phyloP scores from a whole-genome alignment of 257 asterid species.

The Ophiorrhiza pumila region DNA sequence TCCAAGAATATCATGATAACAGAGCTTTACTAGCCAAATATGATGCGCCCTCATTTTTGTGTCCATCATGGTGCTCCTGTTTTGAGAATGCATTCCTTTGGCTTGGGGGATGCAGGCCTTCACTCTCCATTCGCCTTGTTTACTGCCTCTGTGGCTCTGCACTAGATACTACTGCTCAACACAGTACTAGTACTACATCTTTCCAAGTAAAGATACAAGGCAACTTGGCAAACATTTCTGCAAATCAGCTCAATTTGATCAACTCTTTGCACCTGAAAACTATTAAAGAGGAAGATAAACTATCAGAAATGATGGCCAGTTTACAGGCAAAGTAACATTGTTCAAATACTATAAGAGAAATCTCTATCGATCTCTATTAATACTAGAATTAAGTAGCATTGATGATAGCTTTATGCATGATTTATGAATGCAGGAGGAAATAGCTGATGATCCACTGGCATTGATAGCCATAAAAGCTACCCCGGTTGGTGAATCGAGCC shows the following conservation, averaged over 20 bases:
- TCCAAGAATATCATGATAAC: constrained; percentile 27
- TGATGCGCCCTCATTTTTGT: constrained; percentile 27
- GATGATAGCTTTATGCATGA: background rate
- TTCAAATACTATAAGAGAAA: no score
- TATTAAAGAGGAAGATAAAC: constrained; percentile 29
- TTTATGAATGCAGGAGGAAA: constrained; percentile 22
- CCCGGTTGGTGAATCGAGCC: constrained; percentile 20
- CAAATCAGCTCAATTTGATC: constrained; percentile 29
- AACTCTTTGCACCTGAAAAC: constrained; percentile 32
- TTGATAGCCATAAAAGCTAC: constrained; percentile 19
- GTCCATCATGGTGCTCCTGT: constrained; percentile 39
- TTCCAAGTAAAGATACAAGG: constrained; percentile 23
- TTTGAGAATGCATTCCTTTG: constrained; percentile 40
- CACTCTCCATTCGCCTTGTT: constrained; percentile 34
- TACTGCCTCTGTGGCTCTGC: constrained; percentile 32
- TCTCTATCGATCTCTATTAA: no score
- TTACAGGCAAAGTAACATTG: constrained; percentile 16
- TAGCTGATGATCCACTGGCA: constrained; percentile 36
- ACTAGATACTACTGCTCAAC: constrained; percentile 2
- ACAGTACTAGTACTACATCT: constrained; percentile 13
- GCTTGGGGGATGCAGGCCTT: constrained; percentile 45
- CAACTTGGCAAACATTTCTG: constrained; percentile 25
- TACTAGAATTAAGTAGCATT: no score
- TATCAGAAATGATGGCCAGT: constrained; percentile 31
- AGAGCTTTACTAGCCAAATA: constrained; percentile 26